Base-by-base conservation (phyloP, 2,329 filamentous ascomycete genomes). In the Didymella keratinophila region DNA sequence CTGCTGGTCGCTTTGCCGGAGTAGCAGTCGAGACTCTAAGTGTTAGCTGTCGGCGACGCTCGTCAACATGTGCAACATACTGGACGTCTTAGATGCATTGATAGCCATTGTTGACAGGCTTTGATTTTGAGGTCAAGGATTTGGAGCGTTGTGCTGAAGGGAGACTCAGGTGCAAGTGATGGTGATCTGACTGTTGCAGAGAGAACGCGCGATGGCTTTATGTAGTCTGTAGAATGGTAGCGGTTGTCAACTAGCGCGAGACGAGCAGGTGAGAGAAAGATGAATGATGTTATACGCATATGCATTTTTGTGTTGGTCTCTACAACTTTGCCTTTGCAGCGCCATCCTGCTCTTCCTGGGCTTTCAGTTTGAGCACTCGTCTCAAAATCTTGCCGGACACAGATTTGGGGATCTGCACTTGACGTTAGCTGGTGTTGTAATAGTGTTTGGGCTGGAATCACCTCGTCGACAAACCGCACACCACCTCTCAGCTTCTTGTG, bases 401-500 rank as follows among this genome's bases (percentile, higher is more conserved):
- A 30, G 76, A 79, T 74, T 82, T 82, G 0, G 80, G 80, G 9
- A 82, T 80, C 66, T 21, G 2, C 9, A 25, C 1, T 8, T 1
- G 18, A 45, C 11, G 23, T 50, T 32, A 56, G 39, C 30, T n/a
- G 16, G 32, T 3, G 7, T 9, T 36, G 32, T 21, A n/a, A 20
- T 4, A 39, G 36, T 10, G 3, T 6, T 18, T 4, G 7, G n/a
- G 21, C 14, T 20, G 8, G 9, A 52, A 44, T 58, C 34, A 58
- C 55, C 49, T 58, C 79, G 30, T 81, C 79, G 2, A 80, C 73
- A 45, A 81, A 82, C 23, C 72, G 71, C 8, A 82, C 74, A 16
- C 80, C 80, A 9, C 80, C 80, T 36, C 80, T 69, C 30, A 82
- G 64, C 51, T 76, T 76, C 75, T 82, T 82, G 54, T 82, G 80